Evolutionary conservation across 2,329 filamentous ascomycete genomes (phyloP), one percentile per base, ranked within the genome.

Genomic region (Gaeumannomyces tritici): DNA sequence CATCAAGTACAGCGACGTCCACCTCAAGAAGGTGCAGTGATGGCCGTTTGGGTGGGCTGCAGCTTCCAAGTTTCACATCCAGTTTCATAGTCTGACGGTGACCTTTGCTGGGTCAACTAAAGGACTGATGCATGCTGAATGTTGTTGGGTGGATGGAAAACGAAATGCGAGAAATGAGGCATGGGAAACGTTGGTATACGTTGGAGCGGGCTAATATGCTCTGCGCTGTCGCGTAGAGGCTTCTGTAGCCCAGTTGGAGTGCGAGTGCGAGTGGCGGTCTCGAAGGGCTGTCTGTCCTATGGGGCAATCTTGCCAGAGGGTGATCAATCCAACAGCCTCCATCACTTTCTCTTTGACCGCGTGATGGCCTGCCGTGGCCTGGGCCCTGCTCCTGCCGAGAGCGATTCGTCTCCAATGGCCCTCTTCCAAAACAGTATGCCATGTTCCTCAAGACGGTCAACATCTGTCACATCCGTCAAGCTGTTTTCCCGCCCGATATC

Each of bases 1-100:
- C 60, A 58, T 18, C 8, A 1, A 5, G 11, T 12, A 26, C 61
- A 75, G 73, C 65, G 72, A 74, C 42, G 73, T 74, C 26, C 62
- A 72, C 64, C 71, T 75, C 55, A 74, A 73, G 68, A 65, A 65
- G 13, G n/a, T n/a, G n/a, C n/a, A n/a, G n/a, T n/a, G n/a, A n/a
- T n/a, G n/a, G n/a, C n/a, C n/a, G n/a, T n/a, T n/a, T n/a, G n/a
- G n/a, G n/a, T n/a, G n/a, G n/a, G n/a, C n/a, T n/a, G n/a, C n/a
- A n/a, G n/a, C n/a, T n/a, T n/a, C n/a, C n/a, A n/a, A n/a, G n/a
- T n/a, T n/a, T n/a, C n/a, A n/a, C n/a, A n/a, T n/a, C n/a, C n/a
- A n/a, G n/a, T n/a, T n/a, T n/a, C n/a, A n/a, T n/a, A n/a, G n/a
- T n/a, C n/a, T n/a, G n/a, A n/a, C n/a, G n/a, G n/a, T n/a, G n/a